Percentiles rank a stretch among this genome's conserved stretches.
Evolutionary conservation across 179 eudicot species (phyloP).

Genomic region (Spinacia oleracea): DNA sequence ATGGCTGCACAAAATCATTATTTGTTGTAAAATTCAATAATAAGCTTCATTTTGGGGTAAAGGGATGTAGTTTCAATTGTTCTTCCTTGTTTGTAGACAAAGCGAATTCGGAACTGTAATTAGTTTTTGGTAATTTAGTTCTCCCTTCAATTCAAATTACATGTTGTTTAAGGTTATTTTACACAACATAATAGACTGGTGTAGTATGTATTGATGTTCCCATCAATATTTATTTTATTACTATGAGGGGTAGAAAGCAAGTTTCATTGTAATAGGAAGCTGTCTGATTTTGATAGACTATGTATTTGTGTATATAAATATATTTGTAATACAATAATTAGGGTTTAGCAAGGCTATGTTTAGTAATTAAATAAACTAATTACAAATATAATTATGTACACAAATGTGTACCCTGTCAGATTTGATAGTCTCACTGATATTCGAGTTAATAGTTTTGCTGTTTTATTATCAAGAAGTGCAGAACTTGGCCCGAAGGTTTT

Average conservation of each 20-base stretch:
- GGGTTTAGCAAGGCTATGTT: no score
- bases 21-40: not conserved
- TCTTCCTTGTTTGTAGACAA: no score
- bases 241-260: not conserved
- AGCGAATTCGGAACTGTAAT: not conserved
- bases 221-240: not conserved
- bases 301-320: no score
- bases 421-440: not conserved
- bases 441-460: not conserved
- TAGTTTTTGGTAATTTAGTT: not conserved
- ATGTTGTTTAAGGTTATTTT: not conserved
- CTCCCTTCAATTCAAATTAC: not conserved
- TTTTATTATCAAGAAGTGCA: not conserved
- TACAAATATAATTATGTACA: no score
- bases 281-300: not conserved
- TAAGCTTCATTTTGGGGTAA: not conserved
- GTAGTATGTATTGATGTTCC: no score
- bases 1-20: not conserved
- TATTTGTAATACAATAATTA: no score
- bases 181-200: not conserved
- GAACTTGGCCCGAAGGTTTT: no score
- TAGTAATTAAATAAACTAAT: no score
- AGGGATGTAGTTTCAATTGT: no score
- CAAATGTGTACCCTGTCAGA: no score
- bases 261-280: not conserved